Evolutionary conservation across 805 yeast species (phyloP).

Genomic region (Yarrowia porcina): DNA sequence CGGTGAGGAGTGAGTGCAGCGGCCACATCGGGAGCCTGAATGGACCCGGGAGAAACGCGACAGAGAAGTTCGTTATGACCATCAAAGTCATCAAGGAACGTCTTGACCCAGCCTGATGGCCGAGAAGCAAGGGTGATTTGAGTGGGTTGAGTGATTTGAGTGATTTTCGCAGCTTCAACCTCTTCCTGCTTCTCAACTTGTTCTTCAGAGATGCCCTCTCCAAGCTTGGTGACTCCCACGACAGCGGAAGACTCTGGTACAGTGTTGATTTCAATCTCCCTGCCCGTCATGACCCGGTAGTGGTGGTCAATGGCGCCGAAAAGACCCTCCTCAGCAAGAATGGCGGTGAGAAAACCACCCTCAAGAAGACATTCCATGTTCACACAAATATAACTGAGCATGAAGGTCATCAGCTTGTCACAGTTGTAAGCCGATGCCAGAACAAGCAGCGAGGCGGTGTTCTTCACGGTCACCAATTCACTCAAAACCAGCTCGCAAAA

Average conservation of each 20-base stretch:
- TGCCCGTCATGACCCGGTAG: slow-evolving; percentile 6
- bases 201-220: background rate
- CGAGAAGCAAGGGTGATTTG: background rate
- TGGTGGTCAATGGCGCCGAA: slow-evolving; percentile 20
- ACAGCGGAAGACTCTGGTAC: background rate
- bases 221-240: background rate
- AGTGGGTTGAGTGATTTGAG: background rate
- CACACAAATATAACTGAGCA: slow-evolving; percentile 65
- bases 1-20: background rate
- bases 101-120: slow-evolving; percentile 13
- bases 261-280: background rate
- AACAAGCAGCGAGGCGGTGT: slow-evolving; percentile 53
- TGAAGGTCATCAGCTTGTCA: slow-evolving; percentile 52
- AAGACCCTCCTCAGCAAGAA: background rate
- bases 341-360: slow-evolving; percentile 26
- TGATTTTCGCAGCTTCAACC: no score
- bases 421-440: slow-evolving; percentile 55
- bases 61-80: slow-evolving; percentile 34
- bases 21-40: background rate
- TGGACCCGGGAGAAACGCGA: slow-evolving; percentile 26
- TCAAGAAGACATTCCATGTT: slow-evolving; percentile 62
- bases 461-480: slow-evolving; percentile 44
- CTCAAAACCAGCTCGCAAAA: slow-evolving; percentile 50
- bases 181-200: background rate
- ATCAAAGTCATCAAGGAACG: slow-evolving; percentile 39